Conservation (phyloP, 2,329 filamentous ascomycete genomes). For the Clonostachys sp. region DNA sequence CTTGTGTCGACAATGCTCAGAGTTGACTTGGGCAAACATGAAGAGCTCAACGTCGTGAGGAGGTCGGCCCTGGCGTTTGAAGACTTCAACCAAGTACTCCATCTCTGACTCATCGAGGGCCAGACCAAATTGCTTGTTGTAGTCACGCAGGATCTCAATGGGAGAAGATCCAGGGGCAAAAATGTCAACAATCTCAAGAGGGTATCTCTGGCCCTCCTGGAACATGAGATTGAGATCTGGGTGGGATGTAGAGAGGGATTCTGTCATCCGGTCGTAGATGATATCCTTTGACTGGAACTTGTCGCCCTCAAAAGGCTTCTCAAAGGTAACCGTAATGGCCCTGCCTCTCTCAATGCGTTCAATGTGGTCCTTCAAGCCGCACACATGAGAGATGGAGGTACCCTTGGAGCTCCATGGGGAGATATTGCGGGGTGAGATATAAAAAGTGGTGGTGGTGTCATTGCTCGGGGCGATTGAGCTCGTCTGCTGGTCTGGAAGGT, state of each 20-base stretch:
- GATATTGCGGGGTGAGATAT: conserved; percentile 78
- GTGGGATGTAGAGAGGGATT: conserved; percentile 62
- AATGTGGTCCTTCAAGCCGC: conserved; percentile 66
- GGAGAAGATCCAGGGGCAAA: conserved; percentile 62
- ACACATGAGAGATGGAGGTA: conserved; percentile 89
- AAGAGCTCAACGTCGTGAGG: conserved; percentile 93
- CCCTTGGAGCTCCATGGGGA: conserved; percentile 98
- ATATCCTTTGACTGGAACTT: conserved; percentile 61
- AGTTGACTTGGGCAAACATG: conserved; percentile 99
- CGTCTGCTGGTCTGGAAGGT: conserved; percentile 6
- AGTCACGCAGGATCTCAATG: conserved; percentile 68
- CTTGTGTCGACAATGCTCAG: conserved; percentile 83
- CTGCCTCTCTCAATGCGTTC: conserved; percentile 85
- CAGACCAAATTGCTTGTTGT: conserved; percentile 80
- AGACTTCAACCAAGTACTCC: conserved; percentile 77
- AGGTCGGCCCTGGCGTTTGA: conserved; percentile 41
- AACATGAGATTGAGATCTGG: conserved; percentile 78
- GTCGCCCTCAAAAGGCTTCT: conserved; percentile 35
- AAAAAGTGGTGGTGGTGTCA: conserved; percentile 54
- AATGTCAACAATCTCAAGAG: conserved; percentile 73
- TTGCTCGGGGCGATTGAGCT: conserved; percentile 13
- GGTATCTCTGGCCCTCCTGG: conserved; percentile 55
- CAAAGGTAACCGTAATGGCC: conserved; percentile 65
- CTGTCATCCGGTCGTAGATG: conserved; percentile 94
- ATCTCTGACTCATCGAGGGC: conserved; percentile 87